Conservation (phyloP, 495 filamentous ascomycete species). For the Extremus antarcticus region DNA sequence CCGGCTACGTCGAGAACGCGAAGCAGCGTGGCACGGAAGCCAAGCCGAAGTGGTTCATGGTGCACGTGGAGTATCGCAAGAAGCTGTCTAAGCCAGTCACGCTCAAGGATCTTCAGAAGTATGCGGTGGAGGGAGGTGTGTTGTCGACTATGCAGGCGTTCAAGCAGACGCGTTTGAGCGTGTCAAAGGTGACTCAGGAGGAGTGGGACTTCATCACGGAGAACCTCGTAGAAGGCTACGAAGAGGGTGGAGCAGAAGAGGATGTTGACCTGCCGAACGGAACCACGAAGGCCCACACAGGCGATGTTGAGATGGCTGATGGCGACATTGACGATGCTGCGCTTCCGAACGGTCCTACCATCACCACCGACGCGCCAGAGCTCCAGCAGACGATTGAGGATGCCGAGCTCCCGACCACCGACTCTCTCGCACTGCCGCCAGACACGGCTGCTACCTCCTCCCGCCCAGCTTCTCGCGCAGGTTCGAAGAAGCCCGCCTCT, state of each 20-base stretch:
- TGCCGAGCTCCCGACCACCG: not conserved
- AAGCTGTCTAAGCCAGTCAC: conserved; percentile 67
- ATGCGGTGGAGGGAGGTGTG: conserved; percentile 43
- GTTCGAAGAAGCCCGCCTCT: not conserved
- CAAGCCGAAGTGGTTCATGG: conserved; percentile 79
- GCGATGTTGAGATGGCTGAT: not conserved
- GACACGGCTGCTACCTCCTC: not conserved
- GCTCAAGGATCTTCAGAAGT: conserved; percentile 60
- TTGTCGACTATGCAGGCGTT: conserved; percentile 78
- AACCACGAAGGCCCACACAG: not conserved
- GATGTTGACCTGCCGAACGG: not conserved
- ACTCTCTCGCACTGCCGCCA: not conserved
- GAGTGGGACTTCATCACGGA: conserved; percentile 76
- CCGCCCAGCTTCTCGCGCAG: not conserved
- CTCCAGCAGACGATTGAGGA: not conserved
- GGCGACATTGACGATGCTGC: not conserved
- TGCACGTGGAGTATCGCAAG: conserved; percentile 73
- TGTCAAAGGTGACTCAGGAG: conserved; percentile 56
- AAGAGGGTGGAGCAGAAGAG: not conserved
- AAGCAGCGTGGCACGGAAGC: conserved; percentile 40
- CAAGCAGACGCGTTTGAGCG: conserved; percentile 69
- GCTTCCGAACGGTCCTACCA: not conserved
- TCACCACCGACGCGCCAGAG: not conserved
- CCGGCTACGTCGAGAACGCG: conserved; percentile 74
- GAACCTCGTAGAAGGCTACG: conserved; percentile 12